Conservation (phyloP, 495 filamentous ascomycete species). For the Trichoderma virens region DNA sequence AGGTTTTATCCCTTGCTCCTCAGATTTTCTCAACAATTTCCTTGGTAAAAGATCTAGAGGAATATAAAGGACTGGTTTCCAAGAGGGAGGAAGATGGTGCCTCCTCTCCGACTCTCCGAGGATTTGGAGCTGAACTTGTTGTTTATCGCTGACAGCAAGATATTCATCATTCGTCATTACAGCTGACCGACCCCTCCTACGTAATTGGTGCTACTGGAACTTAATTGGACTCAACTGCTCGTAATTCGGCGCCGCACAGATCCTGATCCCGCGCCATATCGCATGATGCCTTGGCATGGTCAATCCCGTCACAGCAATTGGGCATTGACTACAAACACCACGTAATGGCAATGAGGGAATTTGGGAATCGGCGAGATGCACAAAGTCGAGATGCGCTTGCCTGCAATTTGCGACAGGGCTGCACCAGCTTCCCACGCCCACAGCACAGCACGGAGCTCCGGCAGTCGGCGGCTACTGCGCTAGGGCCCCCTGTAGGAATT, state of each 20-base stretch:
- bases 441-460: not conserved
- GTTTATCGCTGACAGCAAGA: not conserved
- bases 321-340: not conserved
- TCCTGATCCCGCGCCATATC: not conserved
- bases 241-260: no score
- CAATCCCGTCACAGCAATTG: no score
- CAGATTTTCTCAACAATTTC: no score
- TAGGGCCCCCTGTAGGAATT: not conserved
- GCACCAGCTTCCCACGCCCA: not conserved
- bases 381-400: not conserved
- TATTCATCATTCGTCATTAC: not conserved
- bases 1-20: not conserved
- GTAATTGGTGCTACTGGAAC: not conserved
- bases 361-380: not conserved
- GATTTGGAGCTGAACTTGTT: not conserved
- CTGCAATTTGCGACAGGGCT: not conserved
- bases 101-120: no score
- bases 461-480: not conserved
- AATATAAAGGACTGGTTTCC: not conserved
- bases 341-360: conserved; percentile 8
- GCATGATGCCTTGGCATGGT: no score
- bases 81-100: not conserved
- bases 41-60: not conserved
- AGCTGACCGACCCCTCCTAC: not conserved
- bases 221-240: no score